Base-by-base conservation (phyloP, 1,284 basidiomycete species). In the Pseudozyma tsukubaensis region DNA sequence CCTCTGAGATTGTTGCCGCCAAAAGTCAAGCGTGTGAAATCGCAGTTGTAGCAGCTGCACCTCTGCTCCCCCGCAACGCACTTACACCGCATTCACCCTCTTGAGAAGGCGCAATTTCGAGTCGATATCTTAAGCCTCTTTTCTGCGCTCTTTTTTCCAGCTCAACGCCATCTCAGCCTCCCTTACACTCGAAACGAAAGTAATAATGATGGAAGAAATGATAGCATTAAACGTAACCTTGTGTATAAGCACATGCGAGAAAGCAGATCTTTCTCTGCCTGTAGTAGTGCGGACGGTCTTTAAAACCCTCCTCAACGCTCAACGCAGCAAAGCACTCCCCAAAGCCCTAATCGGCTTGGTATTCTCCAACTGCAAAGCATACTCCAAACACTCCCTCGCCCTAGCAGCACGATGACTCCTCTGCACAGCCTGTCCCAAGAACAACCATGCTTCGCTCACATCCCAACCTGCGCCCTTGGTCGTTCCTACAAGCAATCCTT, bases 401-500 rank as follows among this genome's bases (percentile, higher is more conserved):
- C 73, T 45, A 51, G 68, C 64, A 13, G 56, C 43, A 1, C 79
- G 52, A 1, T 64, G 50, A 19, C 76, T 72, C 16, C 66, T 55
- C 56, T 72, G 58, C 18, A 74, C 64, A 18, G 82, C 76, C 47
- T 80, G 69, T 4, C 68, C 77, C 42, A 84, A 51, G 55, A 74
- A 78, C 36, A 80, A 64, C 83, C 83, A 84, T 1, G 83, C 83
- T 50, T 83, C 83, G 47, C 79, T 75, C 50, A 61, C 47, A 48
- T 78, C 77, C 78, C 78, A 79, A 1, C 80, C 83, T 13, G 54
- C 55, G 14, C 63, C 72, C 32, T 73, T 67, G 34, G 80, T 83
- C 35, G 69, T 62, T 43, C 66, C 76, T 21, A 71, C 73, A 56
- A 84, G 50, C 42, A 83, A 67, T 1, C 77, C 82, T 39, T 83